phyloP scores from a whole-genome alignment of 441 rosid species.

The Omphalea diandra region DNA sequence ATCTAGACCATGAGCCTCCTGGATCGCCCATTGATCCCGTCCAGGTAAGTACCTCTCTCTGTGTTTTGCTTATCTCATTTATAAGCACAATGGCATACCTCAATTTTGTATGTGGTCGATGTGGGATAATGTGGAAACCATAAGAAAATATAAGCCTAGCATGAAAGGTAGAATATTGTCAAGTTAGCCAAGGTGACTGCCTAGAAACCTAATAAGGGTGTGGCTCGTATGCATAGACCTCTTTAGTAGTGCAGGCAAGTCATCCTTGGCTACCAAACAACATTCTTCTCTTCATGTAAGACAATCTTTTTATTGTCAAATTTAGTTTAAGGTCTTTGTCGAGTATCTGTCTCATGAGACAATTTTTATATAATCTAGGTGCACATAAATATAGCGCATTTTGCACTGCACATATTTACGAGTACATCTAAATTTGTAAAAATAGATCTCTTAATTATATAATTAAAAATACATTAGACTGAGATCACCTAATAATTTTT shows the following conservation, averaged over 20 bases:
- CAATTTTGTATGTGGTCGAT: background rate
- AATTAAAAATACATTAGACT: no score
- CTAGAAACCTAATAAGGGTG: background rate
- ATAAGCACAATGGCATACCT: background rate
- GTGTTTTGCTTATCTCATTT: no score
- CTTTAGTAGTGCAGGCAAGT: slow-evolving; percentile 15
- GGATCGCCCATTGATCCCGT: background rate
- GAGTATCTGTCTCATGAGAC: no score
- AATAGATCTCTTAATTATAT: no score
- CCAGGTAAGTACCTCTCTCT: background rate
- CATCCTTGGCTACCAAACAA: slow-evolving; percentile 27
- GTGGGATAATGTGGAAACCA: background rate
- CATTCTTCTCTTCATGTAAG: slow-evolving; percentile 18
- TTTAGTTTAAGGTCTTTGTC: background rate
- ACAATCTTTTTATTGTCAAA: background rate
- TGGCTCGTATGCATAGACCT: no score
- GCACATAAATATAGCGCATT: no score
- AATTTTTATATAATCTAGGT: no score
- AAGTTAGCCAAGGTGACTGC: slow-evolving; percentile 22
- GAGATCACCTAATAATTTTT: background rate
- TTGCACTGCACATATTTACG: no score
- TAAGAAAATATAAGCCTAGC: slow-evolving; percentile 11
- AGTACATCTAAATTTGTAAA: no score
- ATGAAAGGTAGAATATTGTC: slow-evolving; percentile 22
- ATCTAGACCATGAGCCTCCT: background rate